Conservation (phyloP, 1,284 basidiomycete species). For the Coniferiporia sulphurascens region DNA sequence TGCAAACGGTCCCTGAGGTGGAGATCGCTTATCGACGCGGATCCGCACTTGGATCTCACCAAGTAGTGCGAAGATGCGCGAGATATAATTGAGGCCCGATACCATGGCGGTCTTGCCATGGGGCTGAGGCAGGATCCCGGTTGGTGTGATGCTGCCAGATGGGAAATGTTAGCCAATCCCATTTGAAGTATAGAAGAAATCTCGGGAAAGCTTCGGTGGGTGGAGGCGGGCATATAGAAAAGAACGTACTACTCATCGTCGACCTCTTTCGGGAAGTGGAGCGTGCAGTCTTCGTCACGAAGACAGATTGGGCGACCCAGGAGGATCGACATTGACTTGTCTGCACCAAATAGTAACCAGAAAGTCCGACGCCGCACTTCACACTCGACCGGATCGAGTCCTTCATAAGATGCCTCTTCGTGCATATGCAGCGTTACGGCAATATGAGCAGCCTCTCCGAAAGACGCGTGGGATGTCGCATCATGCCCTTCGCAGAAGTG, state of each 20-base stretch:
- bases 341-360: constrained; percentile 83
- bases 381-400: constrained; percentile 78
- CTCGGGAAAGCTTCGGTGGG: constrained; percentile 27
- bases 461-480: constrained; percentile 79
- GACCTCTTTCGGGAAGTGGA: constrained; percentile 79
- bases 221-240: constrained; percentile 5
- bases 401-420: constrained; percentile 76
- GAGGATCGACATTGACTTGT: constrained; percentile 84
- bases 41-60: constrained; percentile 82
- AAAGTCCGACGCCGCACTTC: constrained; percentile 78
- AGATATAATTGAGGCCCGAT: constrained; percentile 81
- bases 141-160: constrained; percentile 64
- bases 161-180: constrained; percentile 4
- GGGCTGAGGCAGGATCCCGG: constrained; percentile 75
- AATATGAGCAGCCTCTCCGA: constrained; percentile 78
- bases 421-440: constrained; percentile 78
- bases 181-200: constrained; percentile 26
- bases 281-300: constrained; percentile 82
- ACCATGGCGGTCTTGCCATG: constrained; percentile 78
- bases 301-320: constrained; percentile 76
- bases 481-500: constrained; percentile 86
- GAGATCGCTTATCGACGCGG: constrained; percentile 77
- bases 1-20: constrained; percentile 76
- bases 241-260: constrained; percentile 78
- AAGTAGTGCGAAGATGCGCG: constrained; percentile 76